A percentile compares a stretch with the other conserved stretches of the same genome.
Conservation (phyloP, 805 yeast species). For the Candida wancherniae region DNA sequence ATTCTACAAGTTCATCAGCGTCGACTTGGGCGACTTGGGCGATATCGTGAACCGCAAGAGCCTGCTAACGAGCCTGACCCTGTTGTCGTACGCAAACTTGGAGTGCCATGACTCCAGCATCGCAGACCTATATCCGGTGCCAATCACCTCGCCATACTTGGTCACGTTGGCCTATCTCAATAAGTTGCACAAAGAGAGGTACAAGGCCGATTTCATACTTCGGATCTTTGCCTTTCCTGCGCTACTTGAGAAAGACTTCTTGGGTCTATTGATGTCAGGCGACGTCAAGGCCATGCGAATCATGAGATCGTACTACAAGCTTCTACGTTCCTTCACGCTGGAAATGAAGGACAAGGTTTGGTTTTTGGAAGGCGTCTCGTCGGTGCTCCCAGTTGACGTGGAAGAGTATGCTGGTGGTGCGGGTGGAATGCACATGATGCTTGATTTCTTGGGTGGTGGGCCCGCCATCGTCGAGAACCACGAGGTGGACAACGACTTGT, state of each 20-base stretch:
- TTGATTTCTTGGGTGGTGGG: slow-evolving; percentile 76
- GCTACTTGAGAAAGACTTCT: slow-evolving; percentile 71
- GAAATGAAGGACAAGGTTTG: slow-evolving; percentile 88
- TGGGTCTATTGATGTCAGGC: slow-evolving; percentile 74
- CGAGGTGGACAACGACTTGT: slow-evolving; percentile 37
- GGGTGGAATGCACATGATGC: slow-evolving; percentile 90
- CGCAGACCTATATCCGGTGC: slow-evolving; percentile 81
- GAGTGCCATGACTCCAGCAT: slow-evolving; percentile 84
- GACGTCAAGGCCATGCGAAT: slow-evolving; percentile 87
- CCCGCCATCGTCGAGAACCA: slow-evolving; percentile 36
- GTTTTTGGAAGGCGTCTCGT: slow-evolving; percentile 82
- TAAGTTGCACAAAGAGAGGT: slow-evolving; percentile 73
- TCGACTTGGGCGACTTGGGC: slow-evolving; percentile 85
- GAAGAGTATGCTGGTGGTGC: slow-evolving; percentile 84
- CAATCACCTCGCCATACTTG: slow-evolving; percentile 76
- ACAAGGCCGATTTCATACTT: slow-evolving; percentile 79
- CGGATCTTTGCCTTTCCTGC: slow-evolving; percentile 94
- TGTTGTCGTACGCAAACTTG: slow-evolving; percentile 48
- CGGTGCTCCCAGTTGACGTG: slow-evolving; percentile 85
- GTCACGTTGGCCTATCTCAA: slow-evolving; percentile 84
- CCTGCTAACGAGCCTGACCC: slow-evolving; percentile 18
- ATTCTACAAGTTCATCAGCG: slow-evolving; percentile 57
- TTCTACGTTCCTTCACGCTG: slow-evolving; percentile 74
- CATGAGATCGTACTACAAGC: slow-evolving; percentile 81
- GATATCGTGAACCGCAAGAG: slow-evolving; percentile 49